Percentiles rank a stretch among this genome's conserved stretches.
Conservation (phyloP, 2,329 filamentous ascomycete species). For the Penicillium sp. region DNA sequence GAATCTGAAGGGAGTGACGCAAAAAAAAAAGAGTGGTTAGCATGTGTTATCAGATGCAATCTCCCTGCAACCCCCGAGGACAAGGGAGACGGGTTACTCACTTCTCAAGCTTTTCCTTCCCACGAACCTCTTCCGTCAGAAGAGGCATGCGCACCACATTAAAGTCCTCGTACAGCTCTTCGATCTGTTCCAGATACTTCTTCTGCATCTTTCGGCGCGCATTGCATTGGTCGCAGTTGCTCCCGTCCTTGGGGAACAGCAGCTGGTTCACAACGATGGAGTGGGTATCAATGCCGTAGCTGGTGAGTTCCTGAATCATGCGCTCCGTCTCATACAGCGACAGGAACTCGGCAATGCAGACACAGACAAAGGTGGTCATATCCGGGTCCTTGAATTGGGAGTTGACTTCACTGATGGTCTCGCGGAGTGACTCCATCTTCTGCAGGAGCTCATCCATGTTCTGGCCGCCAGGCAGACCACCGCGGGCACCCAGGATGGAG, state of each 20-base stretch:
- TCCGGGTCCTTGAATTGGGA: constrained; percentile 96
- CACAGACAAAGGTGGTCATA: constrained; percentile 94
- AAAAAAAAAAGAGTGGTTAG: constrained; percentile 10
- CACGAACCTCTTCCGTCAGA: constrained; percentile 88
- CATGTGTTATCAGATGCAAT: neutral
- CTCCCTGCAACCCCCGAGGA: neutral
- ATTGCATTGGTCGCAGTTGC: constrained; percentile 90
- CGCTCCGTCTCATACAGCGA: constrained; percentile 97
- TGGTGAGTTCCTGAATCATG: constrained; percentile 96
- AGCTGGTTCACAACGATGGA: constrained; percentile 98
- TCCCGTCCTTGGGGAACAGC: constrained; percentile 80
- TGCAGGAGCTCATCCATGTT: constrained; percentile 85
- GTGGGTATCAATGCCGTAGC: constrained; percentile 93
- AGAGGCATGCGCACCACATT: constrained; percentile 98
- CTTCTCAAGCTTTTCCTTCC: constrained; percentile 86
- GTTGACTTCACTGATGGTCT: constrained; percentile 94
- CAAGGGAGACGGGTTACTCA: constrained; percentile 39
- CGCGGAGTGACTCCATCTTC: constrained; percentile 88
- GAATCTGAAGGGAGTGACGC: constrained; percentile 30
- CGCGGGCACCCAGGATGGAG: constrained; percentile 74
- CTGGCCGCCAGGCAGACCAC: constrained; percentile 81
- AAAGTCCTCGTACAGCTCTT: constrained; percentile 97
- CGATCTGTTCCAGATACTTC: constrained; percentile 98
- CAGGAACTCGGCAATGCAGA: constrained; percentile 96
- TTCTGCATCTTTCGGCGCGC: constrained; percentile 96